Evolutionary conservation across 2,329 filamentous ascomycete species (phyloP), one percentile per base, ranked within the genome.

Genomic region (Rhexocercosporidium sp.): DNA sequence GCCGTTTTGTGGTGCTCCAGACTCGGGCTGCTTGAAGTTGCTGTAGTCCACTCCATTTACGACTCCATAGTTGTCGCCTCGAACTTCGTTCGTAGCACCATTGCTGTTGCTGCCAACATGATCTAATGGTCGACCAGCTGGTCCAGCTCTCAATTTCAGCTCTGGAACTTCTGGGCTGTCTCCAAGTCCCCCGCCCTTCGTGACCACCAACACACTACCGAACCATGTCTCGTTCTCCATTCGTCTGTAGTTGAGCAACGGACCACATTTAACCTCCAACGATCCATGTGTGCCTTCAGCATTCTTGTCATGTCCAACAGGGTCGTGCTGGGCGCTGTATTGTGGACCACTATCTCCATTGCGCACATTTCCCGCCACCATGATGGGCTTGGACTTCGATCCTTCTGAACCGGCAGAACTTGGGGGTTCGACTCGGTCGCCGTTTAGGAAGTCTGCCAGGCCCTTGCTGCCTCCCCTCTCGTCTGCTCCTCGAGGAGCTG

Each of bases 131-230:
- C 62, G 62, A 25, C 41, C 59, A 57, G 46, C 64, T n/a, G 66
- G 71, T 14, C 61, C 41, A 25, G 67, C 81, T 39, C 85, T 85
- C 61, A 89, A 74, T 20, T 81, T 79, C 71, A 95, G 79, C 29
- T 83, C 82, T 47, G 96, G 88, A 69, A 85, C 81, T 62, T 82
- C 77, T 0, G 67, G 65, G 51, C 85, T 84, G 69, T 87, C 85
- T 22, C 82, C 81, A 75, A 87, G 80, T 66, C 85, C 88, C 27
- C 91, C 91, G 4, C 93, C 91, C 61, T 86, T 89, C 18, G 90
- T 92, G 62, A 97, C 93, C 59, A 97, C 82, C 73, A 97, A 82
- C 8, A 97, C 92, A 77, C 93, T 97, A 66, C 95, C 94, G 74
- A 92, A 84, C 94, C 95, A 98, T 47, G 80, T 81, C 46, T 82